Evolutionary conservation across 129 eudicot genomes (phyloP), one percentile per base, ranked within the genome.

Genomic region (Cynara cardunculus): DNA sequence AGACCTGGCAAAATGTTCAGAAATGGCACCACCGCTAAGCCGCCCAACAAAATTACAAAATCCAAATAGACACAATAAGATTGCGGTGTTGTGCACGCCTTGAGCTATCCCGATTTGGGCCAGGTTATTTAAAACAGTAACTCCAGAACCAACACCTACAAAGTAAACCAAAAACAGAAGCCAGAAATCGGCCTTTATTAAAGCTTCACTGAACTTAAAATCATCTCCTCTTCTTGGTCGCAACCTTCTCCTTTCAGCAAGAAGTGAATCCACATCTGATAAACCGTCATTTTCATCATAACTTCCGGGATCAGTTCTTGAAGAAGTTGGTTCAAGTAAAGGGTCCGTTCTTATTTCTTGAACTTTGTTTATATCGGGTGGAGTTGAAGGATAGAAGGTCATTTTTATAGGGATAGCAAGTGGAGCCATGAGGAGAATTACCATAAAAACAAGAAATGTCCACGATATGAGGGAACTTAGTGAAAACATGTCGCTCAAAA

Each of bases 161-260:
- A 88, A 88, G 82, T 79, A 85, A 39, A 85, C 89, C 30, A 79
- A 84, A 80, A 87, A 90, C 19, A 90, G 84, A 49, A 90, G 91
- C 94, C 94, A 90, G 78, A 90, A 90, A 86, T 90, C 94, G 21
- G 94, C 91, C 76, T 87, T 90, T 8, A 87, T 59, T 25, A 90
- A 28, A 59, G 94, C 94, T 81, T 90, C 94, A 61, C 59, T 18
- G 59, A 90, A 87, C 25, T 73, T 81, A 46, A 90, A 90, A 82
- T 90, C 91, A 27, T 90, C 94, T 74, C 94, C 91, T 49, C 91
- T 86, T 80, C 89, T 86, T 0, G 94, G 94, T 31, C 59, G 76
- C 53, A 87, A 74, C 83, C 88, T 87, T 41, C 82, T 84, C 84
- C 84, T 78, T 80, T 53, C 91, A 18, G 87, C 88, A 77, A 87